Conservation (phyloP, 1,284 basidiomycete species). For the Meripilus lineatus region DNA sequence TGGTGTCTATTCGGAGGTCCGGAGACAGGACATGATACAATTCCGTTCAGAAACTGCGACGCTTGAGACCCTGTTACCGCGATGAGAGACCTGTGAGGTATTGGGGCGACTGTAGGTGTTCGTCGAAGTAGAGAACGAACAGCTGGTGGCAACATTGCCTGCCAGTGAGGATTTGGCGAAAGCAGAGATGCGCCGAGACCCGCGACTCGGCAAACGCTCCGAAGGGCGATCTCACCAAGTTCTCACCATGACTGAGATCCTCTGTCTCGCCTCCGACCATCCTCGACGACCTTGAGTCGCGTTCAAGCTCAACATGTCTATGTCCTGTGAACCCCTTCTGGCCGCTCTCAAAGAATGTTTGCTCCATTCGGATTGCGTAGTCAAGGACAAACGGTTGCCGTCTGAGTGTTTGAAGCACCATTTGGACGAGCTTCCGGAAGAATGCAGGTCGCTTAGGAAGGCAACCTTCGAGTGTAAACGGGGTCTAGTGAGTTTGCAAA, state of each 20-base stretch:
- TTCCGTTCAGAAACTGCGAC: slow-evolving; percentile 83
- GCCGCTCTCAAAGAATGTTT: slow-evolving; percentile 76
- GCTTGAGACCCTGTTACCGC: slow-evolving; percentile 82
- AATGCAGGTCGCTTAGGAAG: slow-evolving; percentile 69
- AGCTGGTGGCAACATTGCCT: slow-evolving; percentile 31
- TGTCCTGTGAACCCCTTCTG: slow-evolving; percentile 71
- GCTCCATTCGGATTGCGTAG: slow-evolving; percentile 77
- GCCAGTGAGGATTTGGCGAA: background rate
- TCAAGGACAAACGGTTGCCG: slow-evolving; percentile 65
- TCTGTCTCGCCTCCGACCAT: too few species aligned
- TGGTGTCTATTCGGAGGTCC: slow-evolving; percentile 47
- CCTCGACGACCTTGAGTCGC: too few species aligned
- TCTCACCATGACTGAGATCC: too few species aligned
- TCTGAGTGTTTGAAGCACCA: slow-evolving; percentile 78
- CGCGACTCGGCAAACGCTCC: too few species aligned
- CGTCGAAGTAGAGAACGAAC: slow-evolving; percentile 41
- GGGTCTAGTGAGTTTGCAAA: slow-evolving; percentile 64
- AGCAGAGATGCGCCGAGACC: background rate
- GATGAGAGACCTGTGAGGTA: slow-evolving; percentile 64
- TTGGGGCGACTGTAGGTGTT: slow-evolving; percentile 55
- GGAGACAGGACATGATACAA: slow-evolving; percentile 64
- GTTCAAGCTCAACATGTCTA: slow-evolving; percentile 53
- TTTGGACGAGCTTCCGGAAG: slow-evolving; percentile 65
- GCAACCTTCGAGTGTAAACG: slow-evolving; percentile 86
- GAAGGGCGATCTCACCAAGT: too few species aligned